Conservation (phyloP, 1,284 basidiomycete genomes). For the Sanguinoderma infundibulare region DNA sequence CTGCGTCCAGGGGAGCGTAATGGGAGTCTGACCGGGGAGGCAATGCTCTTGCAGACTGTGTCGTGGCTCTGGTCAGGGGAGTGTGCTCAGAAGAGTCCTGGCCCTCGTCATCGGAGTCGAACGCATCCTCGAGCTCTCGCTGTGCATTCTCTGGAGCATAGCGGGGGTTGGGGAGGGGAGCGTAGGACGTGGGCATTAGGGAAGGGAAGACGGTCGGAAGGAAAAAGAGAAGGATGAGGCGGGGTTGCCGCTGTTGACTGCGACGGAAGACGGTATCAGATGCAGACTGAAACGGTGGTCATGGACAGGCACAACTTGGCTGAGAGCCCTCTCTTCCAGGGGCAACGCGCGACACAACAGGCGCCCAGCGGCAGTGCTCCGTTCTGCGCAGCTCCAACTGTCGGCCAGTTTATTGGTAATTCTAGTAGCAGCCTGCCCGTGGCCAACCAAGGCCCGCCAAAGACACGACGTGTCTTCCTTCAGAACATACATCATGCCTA, state of each 20-base stretch:
- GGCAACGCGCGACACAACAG: not conserved
- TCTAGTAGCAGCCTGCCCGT: too few species aligned
- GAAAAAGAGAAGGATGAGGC: conserved; percentile 3
- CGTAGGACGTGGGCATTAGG: conserved; percentile 46
- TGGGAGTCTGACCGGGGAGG: conserved; percentile 26
- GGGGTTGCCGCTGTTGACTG: not conserved
- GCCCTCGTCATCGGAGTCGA: conserved; percentile 60
- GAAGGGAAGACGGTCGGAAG: conserved; percentile 1
- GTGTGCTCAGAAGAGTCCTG: conserved; percentile 43
- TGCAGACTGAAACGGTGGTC: too few species aligned
- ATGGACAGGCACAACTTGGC: not conserved
- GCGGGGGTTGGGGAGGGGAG: conserved; percentile 53
- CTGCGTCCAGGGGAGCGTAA: conserved; percentile 17
- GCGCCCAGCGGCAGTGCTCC: conserved; percentile 4
- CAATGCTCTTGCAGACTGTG: conserved; percentile 20
- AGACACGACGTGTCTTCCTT: too few species aligned
- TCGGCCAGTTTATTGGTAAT: too few species aligned
- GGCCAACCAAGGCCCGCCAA: too few species aligned
- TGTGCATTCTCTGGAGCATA: conserved; percentile 49
- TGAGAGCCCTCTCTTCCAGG: not conserved
- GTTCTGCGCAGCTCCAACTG: not conserved
- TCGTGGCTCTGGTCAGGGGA: conserved; percentile 36
- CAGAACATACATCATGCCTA: too few species aligned
- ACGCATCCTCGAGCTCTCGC: conserved; percentile 69
- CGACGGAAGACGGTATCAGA: conserved; percentile 9